These are phyloP conservation scores for Calonectria crousiana DNA, from an alignment of 2,329 filamentous ascomycete species.

Conservation along the genomic window DNA sequence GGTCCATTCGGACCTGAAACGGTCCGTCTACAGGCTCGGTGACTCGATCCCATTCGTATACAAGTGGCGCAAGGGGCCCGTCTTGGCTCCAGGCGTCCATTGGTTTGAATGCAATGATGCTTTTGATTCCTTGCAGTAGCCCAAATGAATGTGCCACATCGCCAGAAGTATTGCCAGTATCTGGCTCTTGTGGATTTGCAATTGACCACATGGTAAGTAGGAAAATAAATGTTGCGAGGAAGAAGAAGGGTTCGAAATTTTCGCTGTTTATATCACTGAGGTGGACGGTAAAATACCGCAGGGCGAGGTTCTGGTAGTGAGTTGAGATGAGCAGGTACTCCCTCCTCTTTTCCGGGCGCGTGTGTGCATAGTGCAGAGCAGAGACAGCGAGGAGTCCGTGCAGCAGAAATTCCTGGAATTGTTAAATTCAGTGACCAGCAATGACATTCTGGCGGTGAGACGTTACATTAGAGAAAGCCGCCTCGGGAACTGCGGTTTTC, in stretches of 20 bases:
- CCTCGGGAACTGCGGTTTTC: constrained; percentile 19
- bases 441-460: neutral
- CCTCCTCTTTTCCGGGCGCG: constrained; percentile 14
- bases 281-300: constrained; percentile 13
- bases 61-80: constrained; percentile 21
- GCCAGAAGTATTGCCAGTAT: neutral
- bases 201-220: constrained; percentile 23
- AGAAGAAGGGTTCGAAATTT: constrained; percentile 31
- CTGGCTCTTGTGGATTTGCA: no score
- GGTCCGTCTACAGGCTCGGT: neutral
- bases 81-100: constrained; percentile 20
- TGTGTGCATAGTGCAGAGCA: constrained; percentile 25
- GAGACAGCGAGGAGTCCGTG: constrained; percentile 28
- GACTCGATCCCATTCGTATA: neutral
- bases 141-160: constrained; percentile 27
- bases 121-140: constrained; percentile 28
- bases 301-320: constrained; percentile 28
- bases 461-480: constrained; percentile 28
- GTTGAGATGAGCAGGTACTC: constrained; percentile 26
- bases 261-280: constrained; percentile 20
- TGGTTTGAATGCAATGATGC: constrained; percentile 23
- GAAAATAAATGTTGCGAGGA: constrained; percentile 31
- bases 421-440: no score
- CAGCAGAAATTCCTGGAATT: constrained; percentile 28
- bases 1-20: constrained; percentile 28